These are phyloP conservation scores for Protomyces lactucae-debilis DNA, from an alignment of 1,139 yeast genomes.

Conservation along the genomic window DNA sequence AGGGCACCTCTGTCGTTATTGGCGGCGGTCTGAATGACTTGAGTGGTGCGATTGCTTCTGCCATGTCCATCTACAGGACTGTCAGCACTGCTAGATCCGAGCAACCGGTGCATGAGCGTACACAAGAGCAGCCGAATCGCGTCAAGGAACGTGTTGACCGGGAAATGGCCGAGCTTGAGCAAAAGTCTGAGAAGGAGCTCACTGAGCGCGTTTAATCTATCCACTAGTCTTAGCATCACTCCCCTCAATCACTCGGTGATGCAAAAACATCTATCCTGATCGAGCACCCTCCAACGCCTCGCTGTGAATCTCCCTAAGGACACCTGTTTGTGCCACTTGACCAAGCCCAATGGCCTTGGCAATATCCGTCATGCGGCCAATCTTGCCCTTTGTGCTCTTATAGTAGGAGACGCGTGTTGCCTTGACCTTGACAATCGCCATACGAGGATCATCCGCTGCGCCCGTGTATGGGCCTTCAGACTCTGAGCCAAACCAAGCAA, in stretches of 20 bases:
- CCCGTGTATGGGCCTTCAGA: constrained; percentile 21
- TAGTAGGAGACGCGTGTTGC: constrained; percentile 19
- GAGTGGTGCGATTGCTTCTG: constrained; percentile 70
- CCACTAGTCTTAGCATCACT: too few relatives aligned
- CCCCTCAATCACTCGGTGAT: too few relatives aligned
- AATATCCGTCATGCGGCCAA: constrained; percentile 20
- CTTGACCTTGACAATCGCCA: constrained; percentile 11
- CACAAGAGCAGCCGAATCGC: background rate
- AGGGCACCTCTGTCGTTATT: constrained; percentile 67
- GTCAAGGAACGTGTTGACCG: constrained; percentile 8
- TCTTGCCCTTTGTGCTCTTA: constrained; percentile 16
- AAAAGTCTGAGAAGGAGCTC: background rate
- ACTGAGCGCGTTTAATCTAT: background rate
- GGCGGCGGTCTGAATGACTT: constrained; percentile 64
- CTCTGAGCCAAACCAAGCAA: constrained; percentile 21
- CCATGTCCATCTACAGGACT: constrained; percentile 62
- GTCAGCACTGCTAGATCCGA: background rate
- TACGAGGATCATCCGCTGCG: constrained; percentile 20
- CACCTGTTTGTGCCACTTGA: constrained; percentile 22
- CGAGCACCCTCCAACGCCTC: constrained; percentile 24
- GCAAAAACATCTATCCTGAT: background rate
- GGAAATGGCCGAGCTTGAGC: background rate
- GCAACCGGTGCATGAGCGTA: too few relatives aligned
- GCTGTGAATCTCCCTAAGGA: constrained; percentile 12
- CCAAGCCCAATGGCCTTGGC: constrained; percentile 16